phyloP scores from a whole-genome alignment of 2,329 filamentous ascomycete genomes.

The Penicillium capsulatum region DNA sequence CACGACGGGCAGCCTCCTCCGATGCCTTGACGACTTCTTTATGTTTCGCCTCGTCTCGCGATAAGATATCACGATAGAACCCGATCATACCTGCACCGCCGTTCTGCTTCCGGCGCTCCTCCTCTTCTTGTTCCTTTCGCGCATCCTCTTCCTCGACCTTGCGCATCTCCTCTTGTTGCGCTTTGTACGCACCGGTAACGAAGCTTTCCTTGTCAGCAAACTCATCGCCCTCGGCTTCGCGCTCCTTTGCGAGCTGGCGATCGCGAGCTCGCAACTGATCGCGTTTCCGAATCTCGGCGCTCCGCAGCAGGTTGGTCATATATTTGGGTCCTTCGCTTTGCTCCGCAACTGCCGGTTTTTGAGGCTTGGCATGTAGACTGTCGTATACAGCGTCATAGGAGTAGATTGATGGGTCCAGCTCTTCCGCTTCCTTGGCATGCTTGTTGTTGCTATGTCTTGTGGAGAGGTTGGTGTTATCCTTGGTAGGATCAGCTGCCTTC shows the following conservation, averaged over 20 bases:
- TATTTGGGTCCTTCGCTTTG: conserved; percentile 50
- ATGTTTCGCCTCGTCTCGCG: conserved; percentile 55
- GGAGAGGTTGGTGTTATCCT: conserved; percentile 45
- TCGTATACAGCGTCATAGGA: conserved; percentile 50
- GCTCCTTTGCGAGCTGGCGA: conserved; percentile 56
- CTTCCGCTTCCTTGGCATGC: conserved; percentile 42
- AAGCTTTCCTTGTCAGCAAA: conserved; percentile 65
- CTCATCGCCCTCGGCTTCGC: conserved; percentile 62
- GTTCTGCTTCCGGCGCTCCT: conserved; percentile 46
- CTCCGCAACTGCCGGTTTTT: conserved; percentile 19
- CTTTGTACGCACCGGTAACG: conserved; percentile 62
- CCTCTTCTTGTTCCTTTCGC: conserved; percentile 51
- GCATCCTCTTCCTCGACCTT: conserved; percentile 57
- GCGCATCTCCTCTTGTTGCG: conserved; percentile 58
- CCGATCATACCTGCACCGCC: conserved; percentile 53
- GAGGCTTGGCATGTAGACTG: conserved; percentile 42
- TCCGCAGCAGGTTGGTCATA: conserved; percentile 56
- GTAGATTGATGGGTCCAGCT: conserved; percentile 47
- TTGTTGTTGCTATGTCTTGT: conserved; percentile 44
- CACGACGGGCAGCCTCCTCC: conserved; percentile 39
- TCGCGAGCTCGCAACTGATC: conserved; percentile 60
- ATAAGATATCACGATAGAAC: conserved; percentile 59
- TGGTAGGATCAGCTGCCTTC: conserved; percentile 12
- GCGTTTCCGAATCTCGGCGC: conserved; percentile 59
- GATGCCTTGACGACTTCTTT: conserved; percentile 55